phyloP scores from a whole-genome alignment of 73 alveolate species.

The Tetrahymena malaccensis region DNA sequence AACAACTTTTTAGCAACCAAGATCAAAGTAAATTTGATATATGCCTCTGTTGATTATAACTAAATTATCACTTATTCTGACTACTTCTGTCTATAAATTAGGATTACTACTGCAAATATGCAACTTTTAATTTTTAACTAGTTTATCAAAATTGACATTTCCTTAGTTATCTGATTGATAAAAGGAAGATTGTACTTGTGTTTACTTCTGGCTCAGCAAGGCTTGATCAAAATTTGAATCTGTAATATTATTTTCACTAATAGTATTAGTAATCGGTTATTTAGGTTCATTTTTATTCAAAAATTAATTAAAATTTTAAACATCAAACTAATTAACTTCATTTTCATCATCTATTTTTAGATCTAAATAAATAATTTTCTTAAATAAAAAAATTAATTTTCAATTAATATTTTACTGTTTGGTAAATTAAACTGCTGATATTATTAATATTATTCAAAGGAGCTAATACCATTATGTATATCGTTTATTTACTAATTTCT shows the following conservation, averaged over 20 bases:
- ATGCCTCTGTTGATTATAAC: neutral
- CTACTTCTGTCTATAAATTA: neutral
- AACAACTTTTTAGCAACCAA: neutral
- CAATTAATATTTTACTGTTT: neutral
- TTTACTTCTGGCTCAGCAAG: no score
- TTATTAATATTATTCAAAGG: no score
- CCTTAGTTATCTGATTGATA: neutral
- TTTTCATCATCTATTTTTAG: neutral
- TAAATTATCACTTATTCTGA: neutral
- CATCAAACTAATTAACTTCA: no score
- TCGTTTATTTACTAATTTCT: no score
- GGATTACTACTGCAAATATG: neutral
- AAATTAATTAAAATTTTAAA: no score
- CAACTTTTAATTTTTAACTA: neutral
- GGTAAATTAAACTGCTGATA: neutral
- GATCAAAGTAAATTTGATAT: neutral
- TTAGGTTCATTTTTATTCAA: no score
- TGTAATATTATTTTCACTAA: no score
- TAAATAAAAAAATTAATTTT: no score
- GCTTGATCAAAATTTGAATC: neutral
- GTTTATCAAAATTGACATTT: neutral
- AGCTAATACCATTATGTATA: no score
- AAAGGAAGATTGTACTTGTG: neutral
- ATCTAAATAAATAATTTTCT: neutral
- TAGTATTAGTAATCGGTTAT: neutral